Base-by-base conservation (phyloP, 2,329 filamentous ascomycete species). In the Scedosporium aurantiacum region DNA sequence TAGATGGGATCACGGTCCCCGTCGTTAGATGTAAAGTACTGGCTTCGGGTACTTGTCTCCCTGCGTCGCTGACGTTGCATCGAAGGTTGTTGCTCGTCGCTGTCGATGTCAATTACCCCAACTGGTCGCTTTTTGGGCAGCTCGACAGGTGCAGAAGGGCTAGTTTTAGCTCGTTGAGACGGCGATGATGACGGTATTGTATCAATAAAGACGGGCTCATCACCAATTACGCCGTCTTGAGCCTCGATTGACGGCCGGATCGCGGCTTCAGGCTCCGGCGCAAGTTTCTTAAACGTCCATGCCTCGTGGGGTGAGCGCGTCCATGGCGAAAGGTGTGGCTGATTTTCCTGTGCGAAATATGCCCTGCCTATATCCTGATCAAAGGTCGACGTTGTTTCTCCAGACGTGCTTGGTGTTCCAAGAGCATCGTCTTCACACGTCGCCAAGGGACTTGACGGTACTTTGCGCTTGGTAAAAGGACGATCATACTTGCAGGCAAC, bases 341-440 rank as follows among this genome's bases (percentile, higher is more conserved):
- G 28, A 32, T 60, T 47, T 10, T 40, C 58, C 7, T 16, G 43
- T 5, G 14, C 40, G 14, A 27, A 27, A 41, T 58, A 43, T 5
- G 37, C 58, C 16, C 58, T 27, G 43, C n/a, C 25, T 2, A 32
- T 32, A 5, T 27, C 28, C 50, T 8, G 43, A 8, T 60, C 58
- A 21, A n/a, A 23, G 18, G 32, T 58, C 16, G 27, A 25, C 12
- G 21, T 28, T 21, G 58, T 12, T 50, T 52, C 40, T 23, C 40
- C 25, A 7, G 43, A 23, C 5, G 25, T 37, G 47, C 43, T 52
- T n/a, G 37, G 23, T n/a, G 25, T 18, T 12, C 23, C 43, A 14
- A 32, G 16, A 50, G 18, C 47, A n/a, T 60, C 58, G 45, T 66
- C 62, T 23, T 67, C 41, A 7, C 8, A 12, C 12, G 21, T 3